Evolutionary conservation across 2,329 filamentous ascomycete genomes (phyloP).

Genomic region (Aspergillus candidus): DNA sequence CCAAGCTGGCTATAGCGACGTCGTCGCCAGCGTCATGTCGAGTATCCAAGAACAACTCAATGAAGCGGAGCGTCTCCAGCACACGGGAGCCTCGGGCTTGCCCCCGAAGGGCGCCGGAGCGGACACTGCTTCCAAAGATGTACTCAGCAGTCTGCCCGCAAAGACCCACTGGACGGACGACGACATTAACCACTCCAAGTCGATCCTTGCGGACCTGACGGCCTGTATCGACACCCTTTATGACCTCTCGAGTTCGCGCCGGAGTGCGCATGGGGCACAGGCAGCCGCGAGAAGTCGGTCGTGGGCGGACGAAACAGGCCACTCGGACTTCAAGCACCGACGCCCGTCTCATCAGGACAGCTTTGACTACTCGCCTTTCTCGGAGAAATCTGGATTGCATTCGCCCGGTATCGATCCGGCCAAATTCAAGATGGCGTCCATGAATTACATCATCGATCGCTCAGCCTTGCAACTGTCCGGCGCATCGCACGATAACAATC

Average conservation of each 20-base stretch:
- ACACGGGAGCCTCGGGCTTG: constrained; percentile 35
- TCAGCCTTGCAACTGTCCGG: constrained; percentile 36
- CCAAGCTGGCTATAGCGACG: constrained; percentile 57
- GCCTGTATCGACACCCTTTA: constrained; percentile 60
- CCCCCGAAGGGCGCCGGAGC: constrained; percentile 31
- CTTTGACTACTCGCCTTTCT: constrained; percentile 21
- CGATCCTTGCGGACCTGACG: constrained; percentile 55
- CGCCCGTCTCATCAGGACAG: constrained; percentile 15
- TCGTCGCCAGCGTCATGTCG: constrained; percentile 58
- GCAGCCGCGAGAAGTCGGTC: constrained; percentile 15
- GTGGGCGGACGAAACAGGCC: constrained; percentile 5
- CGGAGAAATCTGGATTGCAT: constrained; percentile 6
- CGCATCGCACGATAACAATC: constrained; percentile 34
- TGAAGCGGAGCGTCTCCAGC: constrained; percentile 55
- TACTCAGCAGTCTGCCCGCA: constrained; percentile 27
- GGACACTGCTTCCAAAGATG: constrained; percentile 25
- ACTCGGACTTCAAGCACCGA: too few relatives aligned
- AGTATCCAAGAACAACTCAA: constrained; percentile 59
- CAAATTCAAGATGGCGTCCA: constrained; percentile 19
- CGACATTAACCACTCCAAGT: constrained; percentile 51
- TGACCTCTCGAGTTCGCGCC: constrained; percentile 54
- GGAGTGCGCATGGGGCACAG: constrained; percentile 37
- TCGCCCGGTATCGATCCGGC: constrained; percentile 5
- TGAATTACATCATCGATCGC: constrained; percentile 35
- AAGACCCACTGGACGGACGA: constrained; percentile 43